phyloP scores from a whole-genome alignment of 192 early-diverging fungal genomes.

The Podila epigama region DNA sequence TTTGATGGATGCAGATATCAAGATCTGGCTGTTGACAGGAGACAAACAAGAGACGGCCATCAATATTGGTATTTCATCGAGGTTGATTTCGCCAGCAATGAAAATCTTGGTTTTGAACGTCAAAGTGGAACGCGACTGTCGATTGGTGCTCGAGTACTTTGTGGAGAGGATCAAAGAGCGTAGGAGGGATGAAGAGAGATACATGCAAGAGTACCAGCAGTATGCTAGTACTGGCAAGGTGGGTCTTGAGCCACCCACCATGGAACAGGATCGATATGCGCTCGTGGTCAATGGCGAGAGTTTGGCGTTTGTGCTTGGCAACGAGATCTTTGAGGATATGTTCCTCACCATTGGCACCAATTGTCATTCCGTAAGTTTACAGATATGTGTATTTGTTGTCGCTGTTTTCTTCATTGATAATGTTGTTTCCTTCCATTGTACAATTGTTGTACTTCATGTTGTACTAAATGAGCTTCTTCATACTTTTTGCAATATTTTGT shows the following conservation, averaged over 20 bases:
- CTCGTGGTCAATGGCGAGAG: conserved; percentile 93
- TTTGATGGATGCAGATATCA: conserved; percentile 88
- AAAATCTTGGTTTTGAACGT: conserved; percentile 89
- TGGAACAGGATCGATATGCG: conserved; percentile 64
- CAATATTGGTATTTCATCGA: conserved; percentile 95
- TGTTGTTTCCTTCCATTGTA: neutral
- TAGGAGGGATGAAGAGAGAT: conserved; percentile 34
- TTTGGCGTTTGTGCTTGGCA: conserved; percentile 89
- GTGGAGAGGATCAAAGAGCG: conserved; percentile 47
- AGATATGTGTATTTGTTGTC: neutral
- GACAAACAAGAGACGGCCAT: conserved; percentile 97
- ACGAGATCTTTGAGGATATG: conserved; percentile 65
- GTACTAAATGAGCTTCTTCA: neutral
- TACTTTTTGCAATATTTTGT: neutral
- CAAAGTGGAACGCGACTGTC: conserved; percentile 83
- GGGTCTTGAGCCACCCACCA: conserved; percentile 13
- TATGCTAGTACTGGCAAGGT: neutral
- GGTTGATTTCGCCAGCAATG: conserved; percentile 93
- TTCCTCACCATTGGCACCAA: conserved; percentile 73
- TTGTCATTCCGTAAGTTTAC: conserved; percentile 72
- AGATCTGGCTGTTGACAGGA: conserved; percentile 96
- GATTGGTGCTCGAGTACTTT: conserved; percentile 81
- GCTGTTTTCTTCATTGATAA: neutral
- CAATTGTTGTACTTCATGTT: neutral
- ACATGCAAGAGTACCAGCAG: conserved; percentile 33